These are phyloP conservation scores for Apiotrichum veenhuisii DNA, from an alignment of 1,284 basidiomycete species.

Conservation along the genomic window DNA sequence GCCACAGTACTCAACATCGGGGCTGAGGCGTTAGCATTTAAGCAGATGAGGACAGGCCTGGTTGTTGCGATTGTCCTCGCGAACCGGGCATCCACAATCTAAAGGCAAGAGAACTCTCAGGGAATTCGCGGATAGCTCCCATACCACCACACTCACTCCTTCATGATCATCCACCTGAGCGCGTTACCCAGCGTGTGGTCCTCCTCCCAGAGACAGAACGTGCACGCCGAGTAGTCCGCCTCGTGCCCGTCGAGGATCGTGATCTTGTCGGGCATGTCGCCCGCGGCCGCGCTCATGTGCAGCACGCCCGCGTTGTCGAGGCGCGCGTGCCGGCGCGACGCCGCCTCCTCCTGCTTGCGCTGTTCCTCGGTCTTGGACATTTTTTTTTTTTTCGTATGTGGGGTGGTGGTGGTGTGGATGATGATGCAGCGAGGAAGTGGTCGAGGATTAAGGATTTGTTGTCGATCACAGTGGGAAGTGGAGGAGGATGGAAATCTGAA, in stretches of 20 bases:
- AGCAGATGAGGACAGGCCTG: too few species aligned
- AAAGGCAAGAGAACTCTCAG: too few species aligned
- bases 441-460: neutral
- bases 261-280: conserved; percentile 41
- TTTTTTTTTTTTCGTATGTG: neutral
- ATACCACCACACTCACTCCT: conserved; percentile 65
- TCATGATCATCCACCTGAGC: conserved; percentile 97
- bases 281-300: conserved; percentile 30
- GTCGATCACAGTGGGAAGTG: neutral
- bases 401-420: neutral
- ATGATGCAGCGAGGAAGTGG: neutral
- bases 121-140: neutral
- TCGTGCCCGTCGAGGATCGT: conserved; percentile 62
- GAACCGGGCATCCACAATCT: too few species aligned
- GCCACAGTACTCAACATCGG: conserved; percentile 98
- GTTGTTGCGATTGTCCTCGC: too few species aligned
- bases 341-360: conserved; percentile 18
- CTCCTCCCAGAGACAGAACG: conserved; percentile 88
- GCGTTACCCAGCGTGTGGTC: conserved; percentile 94
- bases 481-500: conserved; percentile 1
- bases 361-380: conserved; percentile 12
- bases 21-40: conserved; percentile 55
- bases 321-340: conserved; percentile 20
- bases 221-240: conserved; percentile 80
- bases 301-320: conserved; percentile 44